These are phyloP conservation scores for Picea sitchensis DNA, from an alignment of 75 land plant genomes.

Conservation along the genomic window DNA sequence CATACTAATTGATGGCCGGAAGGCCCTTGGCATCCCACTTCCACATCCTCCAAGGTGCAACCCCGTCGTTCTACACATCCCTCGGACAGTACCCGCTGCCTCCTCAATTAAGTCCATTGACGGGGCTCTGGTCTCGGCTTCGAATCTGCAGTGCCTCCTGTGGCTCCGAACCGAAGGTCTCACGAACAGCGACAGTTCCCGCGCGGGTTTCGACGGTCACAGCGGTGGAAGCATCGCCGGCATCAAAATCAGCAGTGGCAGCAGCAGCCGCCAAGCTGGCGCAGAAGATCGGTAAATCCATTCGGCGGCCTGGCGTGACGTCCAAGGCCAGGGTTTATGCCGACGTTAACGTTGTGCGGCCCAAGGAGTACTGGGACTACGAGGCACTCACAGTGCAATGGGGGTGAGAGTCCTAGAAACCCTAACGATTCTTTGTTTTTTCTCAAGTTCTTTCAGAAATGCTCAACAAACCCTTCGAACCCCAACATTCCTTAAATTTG, in stretches of 20 bases:
- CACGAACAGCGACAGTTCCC: background rate
- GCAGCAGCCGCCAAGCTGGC: slow-evolving; percentile 43
- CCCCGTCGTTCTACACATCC: background rate
- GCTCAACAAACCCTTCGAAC: too few relatives aligned
- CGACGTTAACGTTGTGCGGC: slow-evolving; percentile 52
- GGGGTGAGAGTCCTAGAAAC: slow-evolving; percentile 25
- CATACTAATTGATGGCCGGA: slow-evolving; percentile 29
- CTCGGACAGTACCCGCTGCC: background rate
- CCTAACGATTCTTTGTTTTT: too few relatives aligned
- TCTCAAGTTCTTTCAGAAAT: too few relatives aligned
- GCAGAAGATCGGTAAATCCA: slow-evolving; percentile 65
- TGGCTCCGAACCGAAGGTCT: background rate
- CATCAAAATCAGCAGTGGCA: slow-evolving; percentile 1
- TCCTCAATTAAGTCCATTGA: background rate
- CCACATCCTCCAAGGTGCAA: background rate
- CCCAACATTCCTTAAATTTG: too few relatives aligned
- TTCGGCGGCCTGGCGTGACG: slow-evolving; percentile 60
- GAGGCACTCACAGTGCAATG: slow-evolving; percentile 58
- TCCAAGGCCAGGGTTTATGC: slow-evolving; percentile 56
- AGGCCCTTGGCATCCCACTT: slow-evolving; percentile 17
- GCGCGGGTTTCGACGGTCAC: background rate
- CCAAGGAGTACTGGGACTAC: slow-evolving; percentile 70
- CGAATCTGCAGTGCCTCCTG: background rate
- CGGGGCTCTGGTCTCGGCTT: slow-evolving; percentile 9
- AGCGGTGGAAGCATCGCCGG: background rate